These are phyloP conservation scores for Pichia inconspicua DNA, from an alignment of 1,139 yeast genomes.

Conservation along the genomic window DNA sequence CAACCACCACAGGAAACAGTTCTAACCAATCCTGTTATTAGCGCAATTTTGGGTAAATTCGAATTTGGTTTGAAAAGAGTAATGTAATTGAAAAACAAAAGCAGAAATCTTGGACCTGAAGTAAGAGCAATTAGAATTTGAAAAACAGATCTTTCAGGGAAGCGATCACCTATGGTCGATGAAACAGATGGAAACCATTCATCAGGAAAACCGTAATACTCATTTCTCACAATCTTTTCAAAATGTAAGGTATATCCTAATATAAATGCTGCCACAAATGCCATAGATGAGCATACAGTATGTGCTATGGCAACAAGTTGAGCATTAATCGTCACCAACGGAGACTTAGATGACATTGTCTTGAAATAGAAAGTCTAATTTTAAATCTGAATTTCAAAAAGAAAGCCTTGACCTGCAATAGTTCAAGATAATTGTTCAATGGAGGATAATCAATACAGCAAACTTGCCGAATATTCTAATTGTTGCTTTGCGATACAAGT, in stretches of 20 bases:
- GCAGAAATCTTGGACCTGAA: slow-evolving; percentile 78
- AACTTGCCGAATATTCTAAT: no score
- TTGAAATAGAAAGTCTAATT: background rate
- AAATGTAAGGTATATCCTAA: slow-evolving; percentile 73
- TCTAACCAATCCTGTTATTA: slow-evolving; percentile 61
- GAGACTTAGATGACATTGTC: background rate
- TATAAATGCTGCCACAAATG: slow-evolving; percentile 65
- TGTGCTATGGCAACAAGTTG: slow-evolving; percentile 63
- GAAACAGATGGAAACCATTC: slow-evolving; percentile 99
- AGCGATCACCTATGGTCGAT: slow-evolving; percentile 93
- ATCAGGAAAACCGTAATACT: slow-evolving; percentile 84
- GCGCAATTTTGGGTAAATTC: slow-evolving; percentile 35
- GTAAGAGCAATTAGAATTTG: slow-evolving; percentile 77
- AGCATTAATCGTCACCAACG: slow-evolving; percentile 41
- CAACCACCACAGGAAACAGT: slow-evolving; percentile 97
- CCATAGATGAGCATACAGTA: slow-evolving; percentile 58
- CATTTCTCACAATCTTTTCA: slow-evolving; percentile 79
- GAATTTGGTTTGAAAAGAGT: slow-evolving; percentile 35
- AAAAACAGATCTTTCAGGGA: slow-evolving; percentile 89
- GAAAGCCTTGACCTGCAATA: no score
- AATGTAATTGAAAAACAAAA: slow-evolving; percentile 55
- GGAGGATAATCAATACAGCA: no score
- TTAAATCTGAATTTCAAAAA: no score
- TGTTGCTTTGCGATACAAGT: no score
- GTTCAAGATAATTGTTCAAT: no score